Percentiles rank a stretch among this genome's conserved stretches.
Evolutionary conservation across 1,139 yeast species (phyloP).

Genomic region (Protomyces lactucae-debilis): DNA sequence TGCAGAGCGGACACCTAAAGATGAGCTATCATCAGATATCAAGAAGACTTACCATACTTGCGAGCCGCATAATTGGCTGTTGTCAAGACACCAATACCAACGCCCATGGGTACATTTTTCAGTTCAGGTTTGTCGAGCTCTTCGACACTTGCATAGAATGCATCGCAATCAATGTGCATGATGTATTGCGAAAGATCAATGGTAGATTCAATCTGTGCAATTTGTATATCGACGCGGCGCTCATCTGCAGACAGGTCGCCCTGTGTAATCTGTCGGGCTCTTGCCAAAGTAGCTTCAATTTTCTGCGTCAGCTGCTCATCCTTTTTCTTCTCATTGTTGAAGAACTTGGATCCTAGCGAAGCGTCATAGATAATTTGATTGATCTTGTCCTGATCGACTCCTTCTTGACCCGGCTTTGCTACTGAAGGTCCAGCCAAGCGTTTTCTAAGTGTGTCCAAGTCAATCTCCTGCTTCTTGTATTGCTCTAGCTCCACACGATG

Average conservation of each 20-base stretch:
- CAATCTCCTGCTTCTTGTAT: conserved; percentile 19
- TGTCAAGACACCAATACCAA: conserved; percentile 71
- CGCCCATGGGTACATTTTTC: conserved; percentile 62
- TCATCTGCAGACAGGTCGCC: conserved; percentile 31
- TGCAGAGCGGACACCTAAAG: conserved; percentile 48
- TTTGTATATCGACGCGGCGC: conserved; percentile 23
- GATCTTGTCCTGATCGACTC: conserved; percentile 34
- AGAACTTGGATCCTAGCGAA: conserved; percentile 33
- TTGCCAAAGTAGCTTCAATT: conserved; percentile 27
- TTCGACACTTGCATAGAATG: conserved; percentile 76
- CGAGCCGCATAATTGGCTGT: conserved; percentile 78
- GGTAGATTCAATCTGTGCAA: conserved; percentile 28
- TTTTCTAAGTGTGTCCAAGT: conserved; percentile 29
- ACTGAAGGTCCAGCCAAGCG: conserved; percentile 35
- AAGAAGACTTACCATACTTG: conserved; percentile 44
- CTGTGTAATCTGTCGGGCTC: conserved; percentile 24
- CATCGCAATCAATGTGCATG: conserved; percentile 74
- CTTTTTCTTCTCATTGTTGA: conserved; percentile 33
- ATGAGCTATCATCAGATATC: not conserved
- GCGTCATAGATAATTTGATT: conserved; percentile 34
- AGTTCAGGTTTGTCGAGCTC: conserved; percentile 50
- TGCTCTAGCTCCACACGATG: conserved; percentile 1
- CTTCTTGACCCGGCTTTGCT: conserved; percentile 34
- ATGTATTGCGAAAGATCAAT: conserved; percentile 41
- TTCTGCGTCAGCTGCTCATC: conserved; percentile 33